Conservation (phyloP, 1,284 basidiomycete genomes). For the Inonotus obliquus region DNA sequence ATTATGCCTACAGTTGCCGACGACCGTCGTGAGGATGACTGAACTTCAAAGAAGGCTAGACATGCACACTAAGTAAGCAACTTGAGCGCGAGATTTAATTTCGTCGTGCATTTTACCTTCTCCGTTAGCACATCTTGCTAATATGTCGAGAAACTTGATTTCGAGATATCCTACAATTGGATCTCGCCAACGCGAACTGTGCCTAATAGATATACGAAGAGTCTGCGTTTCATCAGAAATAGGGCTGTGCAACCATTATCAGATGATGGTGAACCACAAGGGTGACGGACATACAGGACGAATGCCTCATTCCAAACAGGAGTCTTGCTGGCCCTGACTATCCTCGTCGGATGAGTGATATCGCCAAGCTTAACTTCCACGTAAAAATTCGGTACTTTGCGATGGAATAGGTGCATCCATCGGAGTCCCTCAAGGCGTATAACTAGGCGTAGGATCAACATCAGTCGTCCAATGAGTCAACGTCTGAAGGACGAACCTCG, state of each 20-base stretch:
- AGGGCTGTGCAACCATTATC: background rate
- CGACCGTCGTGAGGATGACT: no score
- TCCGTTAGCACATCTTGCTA: background rate
- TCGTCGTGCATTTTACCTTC: background rate
- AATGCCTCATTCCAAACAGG: background rate
- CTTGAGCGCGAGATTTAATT: background rate
- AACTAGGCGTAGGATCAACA: no score
- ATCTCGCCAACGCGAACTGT: background rate
- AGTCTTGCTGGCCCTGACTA: background rate
- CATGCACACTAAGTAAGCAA: background rate
- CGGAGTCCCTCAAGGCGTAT: no score
- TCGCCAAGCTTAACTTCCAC: background rate
- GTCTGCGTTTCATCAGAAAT: background rate
- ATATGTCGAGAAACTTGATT: background rate
- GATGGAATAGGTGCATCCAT: no score
- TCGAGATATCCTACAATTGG: background rate
- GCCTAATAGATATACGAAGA: background rate
- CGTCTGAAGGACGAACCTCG: no score
- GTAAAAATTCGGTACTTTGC: no score
- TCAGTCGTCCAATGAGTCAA: no score
- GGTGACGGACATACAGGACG: background rate
- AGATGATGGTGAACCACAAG: background rate
- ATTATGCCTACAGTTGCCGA: no score
- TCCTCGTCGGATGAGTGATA: background rate
- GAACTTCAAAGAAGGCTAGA: no score